A percentile compares a stretch with the other conserved stretches of the same genome.
Evolutionary conservation across 495 filamentous ascomycete species (phyloP).

Genomic region (Penicillium atrosanguineum): DNA sequence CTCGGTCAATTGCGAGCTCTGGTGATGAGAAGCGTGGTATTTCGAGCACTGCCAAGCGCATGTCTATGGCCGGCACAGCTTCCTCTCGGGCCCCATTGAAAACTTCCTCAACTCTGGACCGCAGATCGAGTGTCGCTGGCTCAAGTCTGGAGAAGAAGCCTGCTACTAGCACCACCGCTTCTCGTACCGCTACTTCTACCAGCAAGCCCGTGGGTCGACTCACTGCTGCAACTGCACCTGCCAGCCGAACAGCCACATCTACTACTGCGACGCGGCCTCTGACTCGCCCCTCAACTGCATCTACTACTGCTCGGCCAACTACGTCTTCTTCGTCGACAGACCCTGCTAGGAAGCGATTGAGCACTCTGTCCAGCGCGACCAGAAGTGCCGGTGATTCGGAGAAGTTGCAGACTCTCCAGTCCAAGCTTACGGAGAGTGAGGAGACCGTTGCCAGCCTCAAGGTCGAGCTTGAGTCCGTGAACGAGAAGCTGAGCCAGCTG

Average conservation of each 20-base stretch:
- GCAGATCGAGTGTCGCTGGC: conserved; percentile 41
- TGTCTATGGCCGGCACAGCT: conserved; percentile 42
- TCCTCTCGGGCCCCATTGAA: conserved; percentile 37
- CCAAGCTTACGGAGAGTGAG: conserved; percentile 44
- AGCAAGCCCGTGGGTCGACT: conserved; percentile 30
- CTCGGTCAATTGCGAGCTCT: conserved; percentile 42
- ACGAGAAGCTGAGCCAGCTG: conserved; percentile 38
- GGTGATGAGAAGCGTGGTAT: conserved; percentile 47
- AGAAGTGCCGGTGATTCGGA: conserved; percentile 30
- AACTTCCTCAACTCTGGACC: conserved; percentile 37
- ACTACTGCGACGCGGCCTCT: conserved; percentile 30
- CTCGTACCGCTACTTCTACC: conserved; percentile 30
- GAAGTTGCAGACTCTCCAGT: conserved; percentile 41
- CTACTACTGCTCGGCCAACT: conserved; percentile 20
- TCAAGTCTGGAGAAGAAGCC: conserved; percentile 35
- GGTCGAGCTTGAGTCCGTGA: conserved; percentile 38
- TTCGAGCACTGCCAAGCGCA: conserved; percentile 45
- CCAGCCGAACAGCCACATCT: conserved; percentile 27
- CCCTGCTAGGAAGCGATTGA: conserved; percentile 32
- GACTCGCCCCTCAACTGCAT: conserved; percentile 24
- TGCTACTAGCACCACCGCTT: conserved; percentile 22
- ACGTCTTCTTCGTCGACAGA: conserved; percentile 19
- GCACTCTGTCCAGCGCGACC: conserved; percentile 26
- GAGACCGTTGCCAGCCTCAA: conserved; percentile 38
- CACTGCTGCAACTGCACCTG: conserved; percentile 25